Conservation (phyloP, 805 yeast genomes). For the Yamadazyma kitorensis region DNA sequence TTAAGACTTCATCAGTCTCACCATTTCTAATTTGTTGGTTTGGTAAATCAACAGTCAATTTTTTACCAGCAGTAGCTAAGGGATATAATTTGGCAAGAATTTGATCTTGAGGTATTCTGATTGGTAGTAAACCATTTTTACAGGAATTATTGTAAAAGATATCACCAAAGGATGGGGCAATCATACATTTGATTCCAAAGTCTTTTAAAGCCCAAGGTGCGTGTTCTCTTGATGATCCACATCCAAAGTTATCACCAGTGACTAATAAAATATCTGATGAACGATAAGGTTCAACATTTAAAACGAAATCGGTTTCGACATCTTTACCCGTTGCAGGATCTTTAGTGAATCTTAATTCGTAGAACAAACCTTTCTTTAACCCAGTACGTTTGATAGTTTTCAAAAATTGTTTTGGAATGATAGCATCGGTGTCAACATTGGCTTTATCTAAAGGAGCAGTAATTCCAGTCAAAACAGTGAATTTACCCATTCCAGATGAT, state of each 20-base stretch:
- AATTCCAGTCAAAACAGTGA: constrained; percentile 72
- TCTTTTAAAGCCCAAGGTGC: constrained; percentile 99
- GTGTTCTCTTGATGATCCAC: constrained; percentile 99
- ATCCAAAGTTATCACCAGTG: constrained; percentile 96
- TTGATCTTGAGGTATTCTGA: constrained; percentile 78
- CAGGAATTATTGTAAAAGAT: constrained; percentile 96
- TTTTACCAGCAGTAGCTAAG: constrained; percentile 68
- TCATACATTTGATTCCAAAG: constrained; percentile 92
- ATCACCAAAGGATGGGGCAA: constrained; percentile 98
- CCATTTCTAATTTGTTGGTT: constrained; percentile 77
- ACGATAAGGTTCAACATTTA: constrained; percentile 82
- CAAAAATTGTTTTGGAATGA: constrained; percentile 96
- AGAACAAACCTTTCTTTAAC: constrained; percentile 81
- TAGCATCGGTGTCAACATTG: constrained; percentile 97
- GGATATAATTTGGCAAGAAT: constrained; percentile 75
- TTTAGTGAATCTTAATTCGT: constrained; percentile 73
- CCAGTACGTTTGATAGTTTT: constrained; percentile 98
- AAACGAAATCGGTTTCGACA: constrained; percentile 81
- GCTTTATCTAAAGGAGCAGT: constrained; percentile 95
- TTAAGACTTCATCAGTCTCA: constrained; percentile 57
- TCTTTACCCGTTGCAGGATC: constrained; percentile 70
- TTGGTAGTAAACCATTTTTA: constrained; percentile 93
- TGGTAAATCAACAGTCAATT: constrained; percentile 79
- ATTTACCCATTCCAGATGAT: constrained; percentile 63
- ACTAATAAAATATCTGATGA: constrained; percentile 81